Evolutionary conservation across 2,329 filamentous ascomycete species (phyloP), one percentile per base, ranked within the genome.

Genomic region (Xenoacremonium recifei): DNA sequence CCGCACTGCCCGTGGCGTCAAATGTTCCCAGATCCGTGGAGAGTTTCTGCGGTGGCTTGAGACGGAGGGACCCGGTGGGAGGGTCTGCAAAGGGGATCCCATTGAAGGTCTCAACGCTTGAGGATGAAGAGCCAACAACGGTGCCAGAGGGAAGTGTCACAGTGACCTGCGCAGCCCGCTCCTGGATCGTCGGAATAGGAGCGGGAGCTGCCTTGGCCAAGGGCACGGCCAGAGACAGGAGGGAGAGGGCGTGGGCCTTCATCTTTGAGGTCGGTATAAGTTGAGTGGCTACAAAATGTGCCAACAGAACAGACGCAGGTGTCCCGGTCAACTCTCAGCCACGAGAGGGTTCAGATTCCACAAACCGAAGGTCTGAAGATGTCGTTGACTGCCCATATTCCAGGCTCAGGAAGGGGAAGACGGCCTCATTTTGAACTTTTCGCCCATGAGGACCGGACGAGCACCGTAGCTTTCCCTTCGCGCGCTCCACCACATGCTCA

Each of bases 41-140:
- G 13, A 87, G 66, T 21, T 48, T 61, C 56, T 81, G 74, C 1
- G 88, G 88, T 6, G 85, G 83, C 57, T 77, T 83, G 23, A 93
- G 75, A 13, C 88, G 81, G 18, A 89, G 69, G 3, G 71, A 61
- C 0, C 84, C 85, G 0, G 77, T 72, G 0, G 87, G 87, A 2
- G 85, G 76, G 47, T 87, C 71, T 3, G 87, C 86, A 57, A 82
- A 93, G 3, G 87, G 87, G 42, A 93, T 88, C 17, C 83, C 86
- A 41, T 77, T 80, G 68, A 88, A 91, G 19, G 72, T 78, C 43
- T 92, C 87, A 16, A 89, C 73, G 19, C 65, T 63, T 3, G 60
- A 54, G 3, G 62, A 45, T n/a, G 58, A 45, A 51, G 64, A 42
- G 27, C 80, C 81, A 31, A 76, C 60, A 23, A 87, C 66, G 4